Evolutionary conservation across 1,284 basidiomycete species (phyloP).

Genomic region (Macrocybe sp.): DNA sequence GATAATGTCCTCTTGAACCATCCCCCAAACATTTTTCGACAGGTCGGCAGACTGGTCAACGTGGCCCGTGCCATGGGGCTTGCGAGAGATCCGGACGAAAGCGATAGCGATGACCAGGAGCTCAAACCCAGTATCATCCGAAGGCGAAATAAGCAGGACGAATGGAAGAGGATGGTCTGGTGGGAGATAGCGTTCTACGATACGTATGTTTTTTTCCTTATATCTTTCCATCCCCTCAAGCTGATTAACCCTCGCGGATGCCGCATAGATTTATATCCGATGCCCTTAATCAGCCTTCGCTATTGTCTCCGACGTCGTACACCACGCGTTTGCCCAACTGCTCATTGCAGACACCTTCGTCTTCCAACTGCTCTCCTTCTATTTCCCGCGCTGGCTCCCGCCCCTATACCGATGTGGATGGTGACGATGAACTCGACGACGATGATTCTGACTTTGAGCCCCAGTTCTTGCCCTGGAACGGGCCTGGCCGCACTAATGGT

Average conservation of each 20-base stretch:
- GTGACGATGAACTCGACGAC: not conserved
- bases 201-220: constrained; percentile 40
- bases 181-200: constrained; percentile 74
- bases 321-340: constrained; percentile 42
- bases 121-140: not conserved
- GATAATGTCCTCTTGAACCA: constrained; percentile 2
- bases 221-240: constrained; percentile 1
- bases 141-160: constrained; percentile 9
- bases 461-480: not conserved
- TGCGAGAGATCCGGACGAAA: constrained; percentile 52
- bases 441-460: not conserved
- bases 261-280: constrained; percentile 60
- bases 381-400: constrained; percentile 14
- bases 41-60: constrained; percentile 68
- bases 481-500: not conserved
- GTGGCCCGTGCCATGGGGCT: constrained; percentile 61
- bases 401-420: not conserved
- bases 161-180: constrained; percentile 53
- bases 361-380: not conserved
- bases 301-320: constrained; percentile 46
- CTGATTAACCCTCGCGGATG: constrained; percentile 9
- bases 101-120: not conserved
- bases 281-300: constrained; percentile 51
- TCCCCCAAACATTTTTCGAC: constrained; percentile 6
- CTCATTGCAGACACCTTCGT: constrained; percentile 23